These are phyloP conservation scores for Extremus antarcticus DNA, from an alignment of 495 filamentous ascomycete species.

Conservation along the genomic window DNA sequence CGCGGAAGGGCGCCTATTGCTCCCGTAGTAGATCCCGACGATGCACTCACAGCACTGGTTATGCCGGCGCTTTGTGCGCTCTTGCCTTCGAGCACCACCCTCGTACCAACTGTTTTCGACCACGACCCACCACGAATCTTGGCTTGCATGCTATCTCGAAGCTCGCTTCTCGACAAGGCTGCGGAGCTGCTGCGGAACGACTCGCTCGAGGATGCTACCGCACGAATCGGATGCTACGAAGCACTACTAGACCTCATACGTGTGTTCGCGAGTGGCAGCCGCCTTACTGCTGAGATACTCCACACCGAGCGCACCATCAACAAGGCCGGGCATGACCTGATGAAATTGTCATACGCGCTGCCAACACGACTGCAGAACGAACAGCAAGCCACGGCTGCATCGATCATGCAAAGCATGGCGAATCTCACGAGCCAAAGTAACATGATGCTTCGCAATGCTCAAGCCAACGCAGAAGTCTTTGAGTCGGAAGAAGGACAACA, in stretches of 20 bases:
- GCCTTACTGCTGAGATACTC: slow-evolving; percentile 7
- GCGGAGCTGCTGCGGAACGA: slow-evolving; percentile 30
- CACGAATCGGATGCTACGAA: slow-evolving; percentile 23
- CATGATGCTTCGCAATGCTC: slow-evolving; percentile 19
- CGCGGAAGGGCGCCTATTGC: neutral
- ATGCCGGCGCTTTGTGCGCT: slow-evolving; percentile 14
- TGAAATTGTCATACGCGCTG: slow-evolving; percentile 6
- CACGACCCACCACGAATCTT: slow-evolving; percentile 17
- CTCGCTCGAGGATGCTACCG: slow-evolving; percentile 28
- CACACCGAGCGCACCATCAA: slow-evolving; percentile 14
- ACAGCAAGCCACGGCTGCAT: slow-evolving; percentile 7
- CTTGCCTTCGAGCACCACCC: slow-evolving; percentile 11
- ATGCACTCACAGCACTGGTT: slow-evolving; percentile 10
- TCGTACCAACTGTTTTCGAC: slow-evolving; percentile 13
- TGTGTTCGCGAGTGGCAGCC: slow-evolving; percentile 10
- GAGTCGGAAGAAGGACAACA: slow-evolving; percentile 18
- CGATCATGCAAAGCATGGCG: slow-evolving; percentile 18
- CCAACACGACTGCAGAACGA: slow-evolving; percentile 1
- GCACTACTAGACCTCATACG: slow-evolving; percentile 21
- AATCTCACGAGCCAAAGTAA: slow-evolving; percentile 25
- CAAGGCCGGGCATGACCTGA: slow-evolving; percentile 17
- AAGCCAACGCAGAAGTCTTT: slow-evolving; percentile 14
- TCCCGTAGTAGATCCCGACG: slow-evolving; percentile 15
- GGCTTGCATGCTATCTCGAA: slow-evolving; percentile 20
- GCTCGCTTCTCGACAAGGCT: slow-evolving; percentile 20